A percentile compares a stretch with the other conserved stretches of the same genome.
These are phyloP conservation scores for Aspergillus carbonarius DNA, from an alignment of 2,329 filamentous ascomycete genomes.

Conservation along the genomic window DNA sequence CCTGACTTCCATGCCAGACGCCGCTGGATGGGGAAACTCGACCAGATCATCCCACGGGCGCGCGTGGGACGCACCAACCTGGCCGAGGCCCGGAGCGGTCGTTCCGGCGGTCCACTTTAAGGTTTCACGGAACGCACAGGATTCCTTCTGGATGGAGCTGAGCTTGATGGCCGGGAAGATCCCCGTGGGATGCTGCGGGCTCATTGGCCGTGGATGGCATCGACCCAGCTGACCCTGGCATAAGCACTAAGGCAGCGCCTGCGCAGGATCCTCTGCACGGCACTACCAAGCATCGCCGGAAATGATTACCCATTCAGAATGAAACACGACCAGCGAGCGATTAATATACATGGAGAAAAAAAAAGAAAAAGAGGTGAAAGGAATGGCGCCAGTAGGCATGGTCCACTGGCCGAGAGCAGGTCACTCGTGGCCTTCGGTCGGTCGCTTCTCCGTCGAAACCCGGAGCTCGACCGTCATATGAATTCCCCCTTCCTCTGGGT, in stretches of 20 bases:
- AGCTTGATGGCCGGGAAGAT: not conserved
- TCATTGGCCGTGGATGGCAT: not conserved
- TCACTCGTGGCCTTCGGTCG: not conserved
- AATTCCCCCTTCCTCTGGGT: constrained; percentile 20
- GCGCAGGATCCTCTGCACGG: not conserved
- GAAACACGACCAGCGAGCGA: not conserved
- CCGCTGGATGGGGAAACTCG: too few relatives aligned
- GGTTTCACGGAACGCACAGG: not conserved
- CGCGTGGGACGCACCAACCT: not conserved
- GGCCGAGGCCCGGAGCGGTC: not conserved
- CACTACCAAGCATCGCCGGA: not conserved
- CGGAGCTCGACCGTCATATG: constrained; percentile 31
- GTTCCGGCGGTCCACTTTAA: not conserved
- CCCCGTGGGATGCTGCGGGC: not conserved
- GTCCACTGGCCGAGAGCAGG: not conserved
- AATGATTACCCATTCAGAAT: not conserved
- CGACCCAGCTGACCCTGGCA: not conserved
- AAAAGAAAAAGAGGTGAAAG: not conserved
- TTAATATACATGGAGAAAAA: not conserved
- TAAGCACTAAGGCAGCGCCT: not conserved
- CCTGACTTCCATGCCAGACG: not conserved
- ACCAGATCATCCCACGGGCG: not conserved
- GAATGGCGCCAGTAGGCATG: not conserved
- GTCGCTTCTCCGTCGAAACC: constrained; percentile 19
- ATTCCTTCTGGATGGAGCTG: not conserved